Percentiles rank a stretch among this genome's conserved stretches.
Evolutionary conservation across 2,329 filamentous ascomycete species (phyloP).

Genomic region (Thielaviopsis euricoi): DNA sequence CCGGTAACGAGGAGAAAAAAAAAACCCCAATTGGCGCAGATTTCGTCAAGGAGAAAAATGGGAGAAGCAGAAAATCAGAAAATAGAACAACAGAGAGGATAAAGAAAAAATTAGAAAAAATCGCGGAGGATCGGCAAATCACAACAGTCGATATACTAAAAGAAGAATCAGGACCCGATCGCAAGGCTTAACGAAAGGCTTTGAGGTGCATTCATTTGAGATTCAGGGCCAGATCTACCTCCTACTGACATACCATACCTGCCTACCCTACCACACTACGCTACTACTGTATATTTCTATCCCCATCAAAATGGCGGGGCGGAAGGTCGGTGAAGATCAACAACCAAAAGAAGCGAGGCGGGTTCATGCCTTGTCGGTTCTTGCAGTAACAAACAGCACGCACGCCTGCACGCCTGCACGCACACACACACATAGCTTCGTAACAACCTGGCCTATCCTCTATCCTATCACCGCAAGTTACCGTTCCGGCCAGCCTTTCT

Average conservation of each 20-base stretch:
- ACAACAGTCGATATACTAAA: not conserved
- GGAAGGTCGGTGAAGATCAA: not conserved
- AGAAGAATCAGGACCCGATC: not conserved
- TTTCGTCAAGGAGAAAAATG: not conserved
- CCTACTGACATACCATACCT: no score
- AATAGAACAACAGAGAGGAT: not conserved
- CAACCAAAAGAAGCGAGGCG: not conserved
- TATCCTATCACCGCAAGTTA: no score
- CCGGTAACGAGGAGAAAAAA: not conserved
- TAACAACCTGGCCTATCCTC: no score
- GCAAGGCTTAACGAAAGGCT: not conserved
- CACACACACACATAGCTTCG: no score
- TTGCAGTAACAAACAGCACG: no score
- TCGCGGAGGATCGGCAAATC: not conserved
- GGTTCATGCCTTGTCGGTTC: no score
- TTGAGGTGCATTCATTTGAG: not conserved
- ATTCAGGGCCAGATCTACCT: not conserved
- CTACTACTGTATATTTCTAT: not conserved
- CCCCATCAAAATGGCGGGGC: not conserved
- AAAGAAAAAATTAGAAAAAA: not conserved
- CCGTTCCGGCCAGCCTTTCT: no score
- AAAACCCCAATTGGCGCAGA: not conserved
- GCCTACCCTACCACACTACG: no score
- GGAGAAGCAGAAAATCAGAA: not conserved
- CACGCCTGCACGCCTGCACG: no score